Percentiles rank a stretch among this genome's conserved stretches.
Conservation (phyloP, 2,329 filamentous ascomycete species). For the Kalmusia sp. region DNA sequence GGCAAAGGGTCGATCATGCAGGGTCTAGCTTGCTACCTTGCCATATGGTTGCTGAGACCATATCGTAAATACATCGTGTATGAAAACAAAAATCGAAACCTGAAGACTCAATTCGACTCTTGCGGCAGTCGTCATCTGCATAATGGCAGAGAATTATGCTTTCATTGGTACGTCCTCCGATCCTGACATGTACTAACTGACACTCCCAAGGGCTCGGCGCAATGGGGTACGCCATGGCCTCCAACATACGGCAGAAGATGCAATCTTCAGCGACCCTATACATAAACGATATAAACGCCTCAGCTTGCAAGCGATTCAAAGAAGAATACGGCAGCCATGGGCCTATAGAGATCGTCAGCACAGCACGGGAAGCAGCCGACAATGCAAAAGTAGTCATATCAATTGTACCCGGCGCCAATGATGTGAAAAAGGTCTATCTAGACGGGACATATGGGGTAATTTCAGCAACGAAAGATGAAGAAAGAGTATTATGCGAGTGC, state of each 20-base stretch:
- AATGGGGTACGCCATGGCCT: constrained; percentile 44
- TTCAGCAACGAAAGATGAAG: constrained; percentile 21
- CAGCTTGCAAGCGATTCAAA: constrained; percentile 31
- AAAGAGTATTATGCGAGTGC: constrained; percentile 37
- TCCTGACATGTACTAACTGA: background rate
- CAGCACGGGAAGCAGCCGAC: constrained; percentile 36
- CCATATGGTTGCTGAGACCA: background rate
- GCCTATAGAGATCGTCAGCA: constrained; percentile 29
- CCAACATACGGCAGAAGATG: constrained; percentile 38
- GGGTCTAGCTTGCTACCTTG: constrained; percentile 11
- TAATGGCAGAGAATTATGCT: constrained; percentile 37
- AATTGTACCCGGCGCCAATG: constrained; percentile 34
- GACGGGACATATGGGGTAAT: constrained; percentile 34
- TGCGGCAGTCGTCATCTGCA: background rate
- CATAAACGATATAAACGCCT: constrained; percentile 38
- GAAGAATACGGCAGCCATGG: constrained; percentile 26
- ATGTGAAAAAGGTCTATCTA: constrained; percentile 41
- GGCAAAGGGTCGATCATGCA: constrained; percentile 23
- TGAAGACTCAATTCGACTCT: no score
- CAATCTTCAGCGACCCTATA: constrained; percentile 26
- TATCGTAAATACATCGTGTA: background rate
- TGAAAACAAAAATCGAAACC: no score
- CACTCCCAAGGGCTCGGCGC: constrained; percentile 38
- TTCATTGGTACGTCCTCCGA: constrained; percentile 33
- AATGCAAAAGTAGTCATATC: constrained; percentile 35